Evolutionary conservation across 129 eudicot species (phyloP), one percentile per base, ranked within the genome.

Genomic region (Flaveria linearis): DNA sequence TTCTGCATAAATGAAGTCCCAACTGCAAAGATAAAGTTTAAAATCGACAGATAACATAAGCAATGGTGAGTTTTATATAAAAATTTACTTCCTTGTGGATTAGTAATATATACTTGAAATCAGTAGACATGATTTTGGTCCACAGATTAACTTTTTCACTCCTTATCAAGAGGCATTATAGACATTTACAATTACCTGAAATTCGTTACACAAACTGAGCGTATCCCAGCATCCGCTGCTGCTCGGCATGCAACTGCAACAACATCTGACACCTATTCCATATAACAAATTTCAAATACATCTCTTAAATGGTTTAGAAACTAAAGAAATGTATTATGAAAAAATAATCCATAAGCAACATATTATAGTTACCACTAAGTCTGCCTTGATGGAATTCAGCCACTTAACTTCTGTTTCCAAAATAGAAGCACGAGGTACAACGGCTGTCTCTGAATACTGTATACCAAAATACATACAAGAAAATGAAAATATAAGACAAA

Each of bases 231-330:
- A 87, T 94, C 99, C 52, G 97, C 96, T 83, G 99, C 99, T 63
- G 97, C 99, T 22, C 99, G 88, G 72, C 97, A 94, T 77, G 99
- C 96, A 73, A 94, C 97, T 50, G 99, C 97, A 78, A 94, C 99
- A 73, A 91, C 99, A 86, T 94, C 99, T 43, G 99, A 94, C 16
- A 94, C 93, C 99, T 93, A 73, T 76, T 71, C 23, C 81, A 71
- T 63, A 56, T 45, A 41, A 62, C 3, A 50, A 47, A 36, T 12
- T 23, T 53, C 23, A 42, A 28, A 45, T 50, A 25, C 10, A 49
- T 9, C 28, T 18, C n/a, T 41, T 80, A 36, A 22, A 72, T 49
- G 58, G 14, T 49, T 69, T 39, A n/a, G 16, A 71, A 69, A 69
- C 4, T 60, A 12, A 28, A 39, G 23, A 78, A 67, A 65, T 50